Conservation (phyloP, 2,329 filamentous ascomycete genomes). For the Paecilomyces formosus region DNA sequence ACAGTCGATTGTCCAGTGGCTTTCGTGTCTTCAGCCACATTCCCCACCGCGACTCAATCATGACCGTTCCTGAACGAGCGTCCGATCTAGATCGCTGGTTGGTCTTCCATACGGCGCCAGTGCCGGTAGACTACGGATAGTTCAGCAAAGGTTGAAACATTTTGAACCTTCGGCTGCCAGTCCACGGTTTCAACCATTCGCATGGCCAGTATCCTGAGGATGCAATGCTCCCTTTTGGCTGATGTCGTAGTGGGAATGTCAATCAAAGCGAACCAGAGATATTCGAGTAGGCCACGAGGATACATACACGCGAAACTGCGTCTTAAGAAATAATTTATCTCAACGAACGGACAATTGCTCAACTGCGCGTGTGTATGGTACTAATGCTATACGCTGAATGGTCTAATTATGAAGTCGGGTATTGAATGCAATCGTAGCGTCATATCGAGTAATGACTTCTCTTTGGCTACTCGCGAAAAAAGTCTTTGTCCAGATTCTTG, state of each 20-base stretch:
- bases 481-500: not conserved
- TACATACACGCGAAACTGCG: not conserved
- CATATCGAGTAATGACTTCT: not conserved
- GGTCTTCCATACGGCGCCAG: no score
- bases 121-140: not conserved
- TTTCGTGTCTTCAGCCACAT: not conserved
- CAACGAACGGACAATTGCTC: not conserved
- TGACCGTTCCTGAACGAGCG: not conserved
- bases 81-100: not conserved
- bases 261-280: not conserved
- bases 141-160: not conserved
- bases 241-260: not conserved
- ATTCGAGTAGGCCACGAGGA: not conserved
- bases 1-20: not conserved
- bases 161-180: not conserved
- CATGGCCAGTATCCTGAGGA: not conserved
- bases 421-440: not conserved
- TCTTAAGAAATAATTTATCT: not conserved
- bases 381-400: not conserved
- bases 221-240: not conserved
- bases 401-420: not conserved
- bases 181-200: not conserved
- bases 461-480: not conserved
- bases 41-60: not conserved
- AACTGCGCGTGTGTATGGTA: not conserved